These are phyloP conservation scores for Halenospora varia DNA, from an alignment of 495 filamentous ascomycete genomes.

Conservation along the genomic window DNA sequence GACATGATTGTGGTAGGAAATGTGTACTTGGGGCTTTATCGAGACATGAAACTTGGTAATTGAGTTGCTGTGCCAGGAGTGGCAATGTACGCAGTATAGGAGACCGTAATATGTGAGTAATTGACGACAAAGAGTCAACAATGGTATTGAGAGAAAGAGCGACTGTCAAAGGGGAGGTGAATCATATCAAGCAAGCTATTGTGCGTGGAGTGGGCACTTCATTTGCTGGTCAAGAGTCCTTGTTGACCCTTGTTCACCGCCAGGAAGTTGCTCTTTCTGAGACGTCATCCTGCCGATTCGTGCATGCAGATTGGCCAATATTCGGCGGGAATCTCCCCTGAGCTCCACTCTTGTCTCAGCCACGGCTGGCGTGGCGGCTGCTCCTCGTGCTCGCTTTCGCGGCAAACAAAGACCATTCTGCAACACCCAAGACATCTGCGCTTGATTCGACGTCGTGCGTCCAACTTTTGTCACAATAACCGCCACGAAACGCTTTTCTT, in stretches of 20 bases:
- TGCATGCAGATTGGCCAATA: too few species aligned
- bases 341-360: not conserved
- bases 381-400: not conserved
- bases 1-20: slow-evolving; percentile 6
- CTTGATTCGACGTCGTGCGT: not conserved
- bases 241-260: not conserved
- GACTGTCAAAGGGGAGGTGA: not conserved
- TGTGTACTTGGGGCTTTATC: slow-evolving; percentile 7
- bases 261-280: not conserved
- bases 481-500: not conserved
- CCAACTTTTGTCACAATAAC: not conserved
- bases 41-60: slow-evolving; percentile 11
- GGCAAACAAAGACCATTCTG: not conserved
- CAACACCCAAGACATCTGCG: too few species aligned
- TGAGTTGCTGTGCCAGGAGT: not conserved
- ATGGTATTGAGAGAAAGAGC: not conserved
- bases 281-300: too few species aligned
- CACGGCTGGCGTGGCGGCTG: not conserved
- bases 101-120: not conserved
- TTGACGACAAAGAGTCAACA: not conserved
- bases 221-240: too few species aligned
- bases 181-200: not conserved
- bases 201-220: too few species aligned
- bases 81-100: too few species aligned
- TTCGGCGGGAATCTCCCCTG: too few species aligned